Percentiles rank a stretch among this genome's conserved stretches.
phyloP scores from a whole-genome alignment of 2,329 filamentous ascomycete genomes.

The Fusarium penzigii region DNA sequence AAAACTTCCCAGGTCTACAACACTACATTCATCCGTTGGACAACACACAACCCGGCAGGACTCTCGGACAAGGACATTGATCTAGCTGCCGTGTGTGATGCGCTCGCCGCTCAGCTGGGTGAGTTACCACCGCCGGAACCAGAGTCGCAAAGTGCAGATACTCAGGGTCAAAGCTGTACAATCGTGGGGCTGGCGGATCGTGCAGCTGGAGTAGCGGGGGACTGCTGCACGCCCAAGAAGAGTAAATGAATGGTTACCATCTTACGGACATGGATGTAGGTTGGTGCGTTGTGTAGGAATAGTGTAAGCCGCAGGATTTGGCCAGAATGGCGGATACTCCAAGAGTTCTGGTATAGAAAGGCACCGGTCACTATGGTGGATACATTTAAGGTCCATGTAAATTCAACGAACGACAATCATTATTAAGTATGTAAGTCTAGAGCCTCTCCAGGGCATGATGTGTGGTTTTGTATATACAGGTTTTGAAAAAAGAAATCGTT shows the following conservation, averaged over 20 bases:
- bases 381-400: not conserved
- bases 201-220: conserved; percentile 47
- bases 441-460: conserved; percentile 27
- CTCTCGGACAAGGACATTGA: conserved; percentile 64
- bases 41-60: conserved; percentile 67
- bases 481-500: conserved; percentile 31
- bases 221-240: conserved; percentile 56
- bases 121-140: conserved; percentile 45
- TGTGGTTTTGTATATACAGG: conserved; percentile 32
- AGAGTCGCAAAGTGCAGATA: conserved; percentile 21
- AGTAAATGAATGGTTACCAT: conserved; percentile 3
- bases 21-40: conserved; percentile 71
- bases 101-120: conserved; percentile 56
- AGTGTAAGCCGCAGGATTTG: too few species aligned
- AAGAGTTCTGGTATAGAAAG: not conserved
- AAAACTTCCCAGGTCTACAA: conserved; percentile 60
- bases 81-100: conserved; percentile 65
- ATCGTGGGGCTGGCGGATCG: conserved; percentile 48
- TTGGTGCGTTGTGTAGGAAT: not conserved
- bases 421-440: conserved; percentile 36
- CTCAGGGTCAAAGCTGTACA: conserved; percentile 31
- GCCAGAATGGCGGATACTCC: not conserved
- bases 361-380: too few species aligned
- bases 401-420: conserved; percentile 32
- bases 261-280: not conserved